Evolutionary conservation across 495 filamentous ascomycete species (phyloP), one percentile per base, ranked within the genome.

Genomic region (Cercophora sp.): DNA sequence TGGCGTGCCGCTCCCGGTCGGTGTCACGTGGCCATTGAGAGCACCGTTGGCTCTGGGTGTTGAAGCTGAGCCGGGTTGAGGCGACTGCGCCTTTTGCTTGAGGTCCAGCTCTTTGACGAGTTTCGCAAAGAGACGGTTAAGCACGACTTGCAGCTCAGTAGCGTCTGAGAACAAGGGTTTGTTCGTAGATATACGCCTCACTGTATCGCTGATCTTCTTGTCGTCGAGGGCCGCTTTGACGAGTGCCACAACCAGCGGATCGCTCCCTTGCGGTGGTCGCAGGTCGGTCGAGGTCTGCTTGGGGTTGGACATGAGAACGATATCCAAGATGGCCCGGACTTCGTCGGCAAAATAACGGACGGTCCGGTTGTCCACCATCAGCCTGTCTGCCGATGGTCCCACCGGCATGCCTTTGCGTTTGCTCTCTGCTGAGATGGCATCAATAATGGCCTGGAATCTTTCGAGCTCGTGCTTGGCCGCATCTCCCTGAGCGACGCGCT

Each of bases 381-480:
- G 57, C 48, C 66, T 61, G 34, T 77, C 75, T 2, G 70, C 69
- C 3, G 72, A 70, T 5, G 72, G 72, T 1, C 66, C 72, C 15
- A 70, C 64, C 16, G 66, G 61, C 4, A 52, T 59, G 2, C 72
- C 69, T 11, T 70, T 75, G 18, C 60, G 69, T 55, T 72, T 75
- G 53, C 69, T 73, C 47, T 78, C 74, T 4, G 62, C 78, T 34
- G 89, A 91, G 26, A 99, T 82, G 45, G 91, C 86, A 61, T 96
- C 88, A 54, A 99, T 97, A 48, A 97, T 91, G 41, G 78, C 74
- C 65, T 99, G 94, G 62, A 99, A 99, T 52, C 84, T 79, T 51
- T 85, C 85, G 11, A 99, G 77, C 58, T 97, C 89, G 26, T 85
- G 79, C 44, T 82, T 80, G 2, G 81, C 79, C 2, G 94, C 94